Evolutionary conservation across 1,284 basidiomycete species (phyloP), one percentile per base, ranked within the genome.

Genomic region (Apiotrichum mycotoxinovorans): DNA sequence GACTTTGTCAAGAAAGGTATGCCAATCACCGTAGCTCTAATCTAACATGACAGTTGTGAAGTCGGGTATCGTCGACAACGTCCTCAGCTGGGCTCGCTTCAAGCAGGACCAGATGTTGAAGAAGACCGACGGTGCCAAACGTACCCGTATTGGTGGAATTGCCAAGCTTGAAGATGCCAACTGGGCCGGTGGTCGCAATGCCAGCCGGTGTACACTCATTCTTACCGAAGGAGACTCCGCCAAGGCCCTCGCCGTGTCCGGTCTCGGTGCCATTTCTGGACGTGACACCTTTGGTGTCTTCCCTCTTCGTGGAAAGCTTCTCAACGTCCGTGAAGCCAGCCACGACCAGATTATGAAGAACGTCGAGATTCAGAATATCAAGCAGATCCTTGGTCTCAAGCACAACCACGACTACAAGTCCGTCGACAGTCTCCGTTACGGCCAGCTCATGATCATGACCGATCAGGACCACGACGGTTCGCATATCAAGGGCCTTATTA

Each of bases 401-500:
- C 92, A 96, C 73, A 89, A 89, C 69, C 93, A 93, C 76, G 87
- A 88, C 62, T 99, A 99, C 76, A 80, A 79, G 25, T 84, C 83
- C 52, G 79, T 83, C 18, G 80, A 82, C 48, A 87, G 83, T 65
- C 78, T 99, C 71, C 86, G 96, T 25, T 99, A 99, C 70, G 96
- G 96, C 1, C 86, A 87, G 57, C 77, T 99, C 59, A 99, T 99
- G 96, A 93, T 99, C 71, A 99, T 99, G 96, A 94, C 96, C 15
- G 96, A 99, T 87, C 94, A 98, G 90, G 96, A 99, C 85, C 93
- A 98, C 79, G 96, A 99, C 79, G 96, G 96, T 52, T 98, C 95
- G 38, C 96, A 99, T 79, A 99, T 99, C 80, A 99, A 99, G 78
- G 96, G 96, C 40, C 83, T 98, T 11, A 83, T 99, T 56, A 96